Evolutionary conservation across 805 yeast species (phyloP).

Genomic region (Monosporozyma siamensis): DNA sequence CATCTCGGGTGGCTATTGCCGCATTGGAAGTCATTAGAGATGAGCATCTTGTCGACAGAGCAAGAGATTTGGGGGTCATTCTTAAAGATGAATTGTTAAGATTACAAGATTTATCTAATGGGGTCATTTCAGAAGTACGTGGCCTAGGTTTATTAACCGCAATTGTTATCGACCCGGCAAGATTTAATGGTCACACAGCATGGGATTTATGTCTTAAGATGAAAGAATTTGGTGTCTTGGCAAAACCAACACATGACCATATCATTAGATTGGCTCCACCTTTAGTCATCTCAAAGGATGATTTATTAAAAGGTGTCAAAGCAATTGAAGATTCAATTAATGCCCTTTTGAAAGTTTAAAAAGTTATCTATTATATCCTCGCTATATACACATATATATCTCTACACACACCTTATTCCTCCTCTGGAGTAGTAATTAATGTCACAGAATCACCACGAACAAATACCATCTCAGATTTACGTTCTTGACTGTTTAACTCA

Average conservation of each 20-base stretch:
- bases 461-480: conserved; percentile 78
- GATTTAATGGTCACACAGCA: conserved; percentile 82
- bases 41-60: conserved; percentile 75
- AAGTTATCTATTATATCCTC: no score
- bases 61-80: conserved; percentile 58
- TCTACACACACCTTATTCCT: conserved; percentile 5
- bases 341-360: background rate
- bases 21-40: conserved; percentile 85
- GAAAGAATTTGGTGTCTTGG: conserved; percentile 82
- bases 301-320: conserved; percentile 70
- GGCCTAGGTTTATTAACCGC: conserved; percentile 87
- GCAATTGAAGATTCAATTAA: conserved; percentile 41
- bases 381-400: background rate
- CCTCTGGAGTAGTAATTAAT: conserved; percentile 50
- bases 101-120: conserved; percentile 43
- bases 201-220: conserved; percentile 91
- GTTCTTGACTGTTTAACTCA: conserved; percentile 37
- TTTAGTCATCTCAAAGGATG: conserved; percentile 80
- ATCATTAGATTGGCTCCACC: conserved; percentile 97
- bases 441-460: conserved; percentile 98
- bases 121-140: conserved; percentile 54
- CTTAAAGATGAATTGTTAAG: conserved; percentile 51
- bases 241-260: conserved; percentile 94
- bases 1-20: conserved; percentile 86
- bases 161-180: conserved; percentile 76